Base-by-base conservation (phyloP, 2,329 filamentous ascomycete genomes). In the Furcasterigmium furcatum region DNA sequence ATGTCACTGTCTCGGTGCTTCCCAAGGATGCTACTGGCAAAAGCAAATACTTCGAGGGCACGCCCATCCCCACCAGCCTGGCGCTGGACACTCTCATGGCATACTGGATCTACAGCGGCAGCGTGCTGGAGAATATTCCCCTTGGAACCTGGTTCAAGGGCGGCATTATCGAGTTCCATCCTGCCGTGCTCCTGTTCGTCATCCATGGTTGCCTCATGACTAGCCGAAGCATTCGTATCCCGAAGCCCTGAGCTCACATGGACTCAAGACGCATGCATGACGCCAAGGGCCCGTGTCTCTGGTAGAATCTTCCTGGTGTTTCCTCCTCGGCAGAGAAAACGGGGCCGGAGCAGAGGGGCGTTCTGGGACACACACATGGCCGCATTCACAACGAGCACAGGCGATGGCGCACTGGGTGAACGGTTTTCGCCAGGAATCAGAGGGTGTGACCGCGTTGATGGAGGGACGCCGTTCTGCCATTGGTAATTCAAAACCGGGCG, bases 31-130 rank as follows among this genome's bases (percentile, higher is more conserved):
- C 84, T 41, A 82, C 80, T 1, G 94, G 94, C 56, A 99, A 99
- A 73, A 90, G 88, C 48, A 81, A 87, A 61, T 99, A 95, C 71
- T 99, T 99, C 57, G 94, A 99, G 71, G 94, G 94, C 57, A 95
- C 92, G 0, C 94, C 94, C 1, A 96, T 97, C 58, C 94, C 94
- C 2, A 97, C 91, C 4, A 91, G 88, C 20, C 74, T 97, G 20
- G 84, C 78, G 2, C 83, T 95, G 55, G 90, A 89, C 51, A 82
- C 77, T 13, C 58, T 95, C 47, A 96, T 97, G 88, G 88, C 86
- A 24, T 96, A 86, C 70, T 97, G 91, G 87, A 80, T 95, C 24
- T 83, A 78, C 46, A 77, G 89, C 55, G 86, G 87, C 51, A 92
- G 88, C 88, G 77, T 92, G 38, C 76, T 89, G 49, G 84, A 88